These are phyloP conservation scores for Stereum hirsutum DNA, from an alignment of 1,284 basidiomycete species.

Conservation along the genomic window DNA sequence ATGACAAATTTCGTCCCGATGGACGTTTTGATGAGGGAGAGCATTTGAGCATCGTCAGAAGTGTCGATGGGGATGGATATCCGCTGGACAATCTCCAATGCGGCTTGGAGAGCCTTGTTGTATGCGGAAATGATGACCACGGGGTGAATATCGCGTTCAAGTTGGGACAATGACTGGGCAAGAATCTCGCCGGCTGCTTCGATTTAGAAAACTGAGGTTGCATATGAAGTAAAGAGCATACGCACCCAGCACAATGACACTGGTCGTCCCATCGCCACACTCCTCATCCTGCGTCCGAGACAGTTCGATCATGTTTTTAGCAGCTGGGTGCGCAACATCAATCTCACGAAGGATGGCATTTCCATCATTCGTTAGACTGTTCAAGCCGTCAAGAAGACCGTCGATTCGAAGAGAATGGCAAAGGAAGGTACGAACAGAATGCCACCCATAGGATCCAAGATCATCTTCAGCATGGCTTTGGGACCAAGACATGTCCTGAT, in stretches of 20 bases:
- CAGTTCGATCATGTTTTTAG: conserved; percentile 99
- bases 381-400: not conserved
- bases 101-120: conserved; percentile 90
- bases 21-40: conserved; percentile 94
- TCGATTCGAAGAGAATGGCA: not conserved
- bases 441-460: conserved; percentile 95
- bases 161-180: conserved; percentile 87
- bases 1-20: conserved; percentile 99
- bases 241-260: conserved; percentile 92
- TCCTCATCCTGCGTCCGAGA: conserved; percentile 98
- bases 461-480: conserved; percentile 99
- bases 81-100: conserved; percentile 79
- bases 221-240: conserved; percentile 3
- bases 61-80: conserved; percentile 91
- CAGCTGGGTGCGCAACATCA: conserved; percentile 96
- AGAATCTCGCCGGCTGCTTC: conserved; percentile 90
- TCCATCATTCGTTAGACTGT: conserved; percentile 92
- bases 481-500: conserved; percentile 97
- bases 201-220: not conserved
- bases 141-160: conserved; percentile 96
- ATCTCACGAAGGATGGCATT: conserved; percentile 97
- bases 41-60: conserved; percentile 85
- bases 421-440: conserved; percentile 60
- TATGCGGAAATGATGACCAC: conserved; percentile 98
- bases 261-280: conserved; percentile 96